Conservation (phyloP, 768 basidiomycete genomes). For the Lactifluus hygrophoroides region DNA sequence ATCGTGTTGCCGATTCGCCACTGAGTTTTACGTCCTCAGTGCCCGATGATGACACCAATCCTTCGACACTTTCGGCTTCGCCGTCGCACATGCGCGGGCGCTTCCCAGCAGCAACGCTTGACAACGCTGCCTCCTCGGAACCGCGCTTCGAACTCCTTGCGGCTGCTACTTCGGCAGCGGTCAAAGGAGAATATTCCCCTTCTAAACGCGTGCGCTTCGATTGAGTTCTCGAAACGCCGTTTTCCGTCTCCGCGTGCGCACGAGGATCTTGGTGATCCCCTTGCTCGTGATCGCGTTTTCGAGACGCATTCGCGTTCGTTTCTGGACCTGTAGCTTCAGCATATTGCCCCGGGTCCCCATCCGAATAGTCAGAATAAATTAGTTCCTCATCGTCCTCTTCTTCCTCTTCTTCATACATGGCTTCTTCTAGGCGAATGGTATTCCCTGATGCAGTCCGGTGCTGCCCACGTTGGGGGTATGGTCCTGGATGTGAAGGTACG, state of each 20-base stretch:
- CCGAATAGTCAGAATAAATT: slow-evolving; percentile 10
- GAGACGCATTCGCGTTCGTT: slow-evolving; percentile 26
- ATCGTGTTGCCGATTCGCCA: not conserved
- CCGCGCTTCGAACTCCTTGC: slow-evolving; percentile 15
- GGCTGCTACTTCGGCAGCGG: slow-evolving; percentile 10
- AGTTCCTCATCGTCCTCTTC: slow-evolving; percentile 29
- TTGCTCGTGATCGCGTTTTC: slow-evolving; percentile 29
- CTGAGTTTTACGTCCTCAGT: not conserved
- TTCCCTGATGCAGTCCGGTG: slow-evolving; percentile 9
- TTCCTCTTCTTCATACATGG: slow-evolving; percentile 24
- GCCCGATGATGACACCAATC: not conserved
- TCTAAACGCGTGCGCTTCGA: slow-evolving; percentile 34
- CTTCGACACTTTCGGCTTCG: not conserved
- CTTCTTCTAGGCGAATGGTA: slow-evolving; percentile 24
- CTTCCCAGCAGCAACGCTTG: slow-evolving; percentile 13
- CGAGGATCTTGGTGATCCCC: slow-evolving; percentile 21
- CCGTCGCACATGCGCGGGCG: slow-evolving; percentile 10
- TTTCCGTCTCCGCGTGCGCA: slow-evolving; percentile 26
- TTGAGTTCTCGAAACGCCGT: slow-evolving; percentile 27
- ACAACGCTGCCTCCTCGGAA: slow-evolving; percentile 16
- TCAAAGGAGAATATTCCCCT: slow-evolving; percentile 20
- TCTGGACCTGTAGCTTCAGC: slow-evolving; percentile 25
- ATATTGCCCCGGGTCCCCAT: slow-evolving; percentile 4
- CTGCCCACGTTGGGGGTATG: slow-evolving; percentile 9
- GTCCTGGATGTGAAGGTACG: slow-evolving; percentile 24